Evolutionary conservation across 2,329 filamentous ascomycete genomes (phyloP).

Genomic region (Scytalidium sp.): DNA sequence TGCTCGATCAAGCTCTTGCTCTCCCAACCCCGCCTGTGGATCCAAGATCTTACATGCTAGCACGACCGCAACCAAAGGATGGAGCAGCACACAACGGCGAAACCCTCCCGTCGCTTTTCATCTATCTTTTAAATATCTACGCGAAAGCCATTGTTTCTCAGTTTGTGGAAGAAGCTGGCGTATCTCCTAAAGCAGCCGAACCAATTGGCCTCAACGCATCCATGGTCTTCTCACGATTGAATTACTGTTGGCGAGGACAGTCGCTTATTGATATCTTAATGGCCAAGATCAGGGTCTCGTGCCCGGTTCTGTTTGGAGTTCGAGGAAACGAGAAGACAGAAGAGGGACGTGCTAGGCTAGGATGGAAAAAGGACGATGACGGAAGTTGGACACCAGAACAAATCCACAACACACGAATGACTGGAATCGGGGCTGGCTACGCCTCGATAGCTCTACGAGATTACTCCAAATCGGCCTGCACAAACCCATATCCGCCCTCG

Average conservation of each 20-base stretch:
- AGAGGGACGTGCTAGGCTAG: slow-evolving; percentile 63
- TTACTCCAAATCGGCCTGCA: slow-evolving; percentile 63
- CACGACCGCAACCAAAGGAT: slow-evolving; percentile 43
- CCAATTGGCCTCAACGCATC: slow-evolving; percentile 76
- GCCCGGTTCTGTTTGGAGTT: slow-evolving; percentile 83
- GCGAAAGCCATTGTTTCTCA: slow-evolving; percentile 71
- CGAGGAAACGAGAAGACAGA: slow-evolving; percentile 72
- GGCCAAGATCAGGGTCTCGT: slow-evolving; percentile 77
- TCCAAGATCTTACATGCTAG: slow-evolving; percentile 50
- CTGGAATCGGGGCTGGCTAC: slow-evolving; percentile 79
- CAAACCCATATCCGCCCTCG: slow-evolving; percentile 73
- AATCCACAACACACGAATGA: slow-evolving; percentile 78
- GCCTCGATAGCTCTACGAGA: slow-evolving; percentile 80
- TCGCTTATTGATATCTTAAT: slow-evolving; percentile 80
- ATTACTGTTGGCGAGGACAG: slow-evolving; percentile 64
- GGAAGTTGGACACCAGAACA: slow-evolving; percentile 61
- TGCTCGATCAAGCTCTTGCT: slow-evolving; percentile 50
- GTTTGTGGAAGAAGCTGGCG: slow-evolving; percentile 63
- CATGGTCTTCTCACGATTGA: slow-evolving; percentile 67
- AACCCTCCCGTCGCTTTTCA: slow-evolving; percentile 59
- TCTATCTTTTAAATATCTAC: slow-evolving; percentile 76
- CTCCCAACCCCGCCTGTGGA: slow-evolving; percentile 53
- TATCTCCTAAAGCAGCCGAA: slow-evolving; percentile 65
- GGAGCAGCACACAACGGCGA: slow-evolving; percentile 48
- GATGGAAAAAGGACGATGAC: slow-evolving; percentile 59